Base-by-base conservation (phyloP, 371 early-diverging fungal genomes). In the Polyrhizophydium stewartii region DNA sequence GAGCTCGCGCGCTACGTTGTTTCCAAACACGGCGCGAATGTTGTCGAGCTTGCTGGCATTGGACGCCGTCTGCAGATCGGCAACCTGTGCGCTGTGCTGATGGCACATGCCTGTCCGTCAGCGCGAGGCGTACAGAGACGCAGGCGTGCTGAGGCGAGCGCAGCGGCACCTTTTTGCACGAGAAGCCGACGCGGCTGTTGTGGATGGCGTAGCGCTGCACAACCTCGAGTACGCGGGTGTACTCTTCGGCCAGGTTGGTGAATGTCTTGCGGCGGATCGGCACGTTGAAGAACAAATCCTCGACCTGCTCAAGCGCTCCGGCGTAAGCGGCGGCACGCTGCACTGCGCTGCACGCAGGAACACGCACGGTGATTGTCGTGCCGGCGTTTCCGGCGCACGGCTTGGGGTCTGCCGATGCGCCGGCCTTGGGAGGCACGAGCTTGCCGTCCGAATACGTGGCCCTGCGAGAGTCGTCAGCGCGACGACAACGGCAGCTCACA, bases 311-410 rank as follows among this genome's bases (percentile, higher is more conserved):
- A 30, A 33, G 31, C 17, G 10, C 19, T 13, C 38, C 9, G 24
- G 31, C 16, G 30, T 32, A 41, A 41, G 56, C 30, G 10, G 13
- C 22, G 3, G 30, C n/a, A 30, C 17, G 40, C 21, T 22, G 17
- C 19, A 61, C 10, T 17, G 43, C 43, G 43, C 7, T n/a, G 30
- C 50, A n/a, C n/a, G n/a, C n/a, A n/a, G n/a, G n/a, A n/a, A n/a
- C 22, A 43, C 66, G 43, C 74, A 87, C 93, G 37, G 89, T 86
- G 46, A 97, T 92, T 37, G 85, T 85, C 0, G 97, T 97, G 35
- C 98, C 98, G 56, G 82, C 79, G 66, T 96, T 96, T 16, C 95
- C 97, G 5, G 96, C 96, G 64, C 90, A 90, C 0, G 95, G 89
- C 65, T 88, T 91, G 35, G 95, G 93, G 25, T 90, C 91, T 19